Evolutionary conservation across 1,284 basidiomycete species (phyloP), one percentile per base, ranked within the genome.

Genomic region (Trametes polyzona): DNA sequence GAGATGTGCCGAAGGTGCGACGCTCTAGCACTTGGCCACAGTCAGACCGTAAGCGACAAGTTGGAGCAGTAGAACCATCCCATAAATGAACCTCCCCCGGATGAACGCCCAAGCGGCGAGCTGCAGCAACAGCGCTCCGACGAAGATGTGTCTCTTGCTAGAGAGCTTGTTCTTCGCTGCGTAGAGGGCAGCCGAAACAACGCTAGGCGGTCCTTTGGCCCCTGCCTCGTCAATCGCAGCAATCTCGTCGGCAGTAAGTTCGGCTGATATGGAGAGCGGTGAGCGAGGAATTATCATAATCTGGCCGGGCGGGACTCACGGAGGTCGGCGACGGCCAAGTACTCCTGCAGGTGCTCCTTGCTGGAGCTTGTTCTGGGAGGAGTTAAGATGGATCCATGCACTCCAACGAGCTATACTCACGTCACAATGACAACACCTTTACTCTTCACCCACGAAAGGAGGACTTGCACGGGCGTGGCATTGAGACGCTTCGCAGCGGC

Each of bases 351-450:
- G 37, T 86, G 83, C 24, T 79, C 74, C 62, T 82, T 83, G 55
- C 76, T 87, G 9, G 84, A 85, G 57, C 86, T 90, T 6, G 88
- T 88, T 14, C 89, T 88, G 12, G 2, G 32, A 6, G 32, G 10
- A 47, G 35, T 33, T 12, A 23, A 12, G 17, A 21, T n/a, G 41
- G 3, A 3, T 19, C 17, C 5, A 12, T 4, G 3, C 9, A 3
- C 4, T 3, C 1, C 26, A 17, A 21, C 3, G 14, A 37, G 23
- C n/a, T 23, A 14, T 23, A 71, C 82, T 36, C 73, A 88, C 82
- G 86, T 89, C 49, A 90, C 80, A 48, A 84, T 80, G 0, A 87
- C 81, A 3, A 81, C 83, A 16, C 84, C 87, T 65, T 90, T 90
- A 35, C 78, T 74, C 63, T 82, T 82, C 0, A 82, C 78, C 88